Base-by-base conservation (phyloP, 768 basidiomycete species). In the Mycena indigotica region DNA sequence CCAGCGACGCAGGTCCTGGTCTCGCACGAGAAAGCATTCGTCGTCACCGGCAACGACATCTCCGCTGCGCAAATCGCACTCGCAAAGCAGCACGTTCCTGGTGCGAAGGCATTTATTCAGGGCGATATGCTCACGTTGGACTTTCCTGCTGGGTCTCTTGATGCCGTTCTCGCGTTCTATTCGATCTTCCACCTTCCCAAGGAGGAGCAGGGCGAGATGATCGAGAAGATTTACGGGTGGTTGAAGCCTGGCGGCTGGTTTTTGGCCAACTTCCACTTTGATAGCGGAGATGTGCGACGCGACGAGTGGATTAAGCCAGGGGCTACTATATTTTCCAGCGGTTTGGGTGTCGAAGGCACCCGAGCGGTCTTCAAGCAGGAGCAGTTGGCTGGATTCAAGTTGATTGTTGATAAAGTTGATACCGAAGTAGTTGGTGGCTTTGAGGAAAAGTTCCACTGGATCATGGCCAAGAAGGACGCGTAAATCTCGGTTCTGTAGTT, bases 111-210 rank as follows among this genome's bases (percentile, higher is more conserved):
- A 5, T 62, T 70, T 51, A 58, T 72, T 57, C 69, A 67, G 23
- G 60, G 57, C 2, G 71, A 71, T 55, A 72, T 72, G 69, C 66
- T 66, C 40, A 25, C 54, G 12, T 58, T 70, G 28, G 54, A 54
- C 1, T 65, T 66, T 28, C 23, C 57, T 1, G 52, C 58, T 5
- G 55, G 38, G 8, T 55, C 54, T 3, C 67, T 67, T 52, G 65
- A 71, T 45, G 71, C 70, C 4, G 63, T 72, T 0, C 57, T 70
- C 2, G 70, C 59, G 13, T 66, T 72, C 51, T 72, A 72, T 52
- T 66, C 69, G 5, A 63, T 70, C 32, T 70, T 70, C 45, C 71
- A 72, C 53, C 53, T 69, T 13, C 67, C 67, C 13, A 53, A 58
- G 23, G 66, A 66, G 24, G 70, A 72, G 55, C 71, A 72, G 53